phyloP scores from a whole-genome alignment of 768 basidiomycete genomes.

The Tylopilus rubrobrunneus region DNA sequence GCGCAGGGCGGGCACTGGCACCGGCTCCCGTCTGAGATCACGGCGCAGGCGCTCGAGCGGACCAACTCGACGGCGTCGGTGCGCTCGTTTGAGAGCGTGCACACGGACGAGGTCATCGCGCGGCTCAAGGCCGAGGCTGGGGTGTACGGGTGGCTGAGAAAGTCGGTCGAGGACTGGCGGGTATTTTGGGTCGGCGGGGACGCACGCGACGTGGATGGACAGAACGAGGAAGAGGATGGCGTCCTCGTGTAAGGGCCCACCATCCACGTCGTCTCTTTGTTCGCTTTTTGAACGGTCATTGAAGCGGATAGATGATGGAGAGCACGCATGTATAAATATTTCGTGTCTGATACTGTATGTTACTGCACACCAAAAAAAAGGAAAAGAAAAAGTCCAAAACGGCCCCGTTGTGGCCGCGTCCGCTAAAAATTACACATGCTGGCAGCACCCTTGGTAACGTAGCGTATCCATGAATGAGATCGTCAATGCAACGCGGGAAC shows the following conservation, averaged over 20 bases:
- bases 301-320: neutral
- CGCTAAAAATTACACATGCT: conserved; percentile 29
- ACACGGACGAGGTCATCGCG: conserved; percentile 46
- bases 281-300: neutral
- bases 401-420: conserved; percentile 17
- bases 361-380: conserved; percentile 11
- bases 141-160: conserved; percentile 75
- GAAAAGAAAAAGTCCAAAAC: conserved; percentile 16
- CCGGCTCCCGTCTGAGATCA: conserved; percentile 14
- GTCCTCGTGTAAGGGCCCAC: conserved; percentile 22
- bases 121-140: conserved; percentile 55
- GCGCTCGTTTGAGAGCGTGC: conserved; percentile 47
- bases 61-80: conserved; percentile 42
- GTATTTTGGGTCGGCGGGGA: conserved; percentile 80
- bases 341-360: conserved; percentile 15
- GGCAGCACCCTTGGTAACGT: conserved; percentile 22
- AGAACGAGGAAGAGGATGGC: conserved; percentile 29
- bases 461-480: conserved; percentile 16
- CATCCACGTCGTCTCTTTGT: neutral
- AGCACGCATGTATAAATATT: conserved; percentile 18
- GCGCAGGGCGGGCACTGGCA: conserved; percentile 49
- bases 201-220: conserved; percentile 26
- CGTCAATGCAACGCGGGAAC: conserved; percentile 18
- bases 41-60: conserved; percentile 38
- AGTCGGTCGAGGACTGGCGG: conserved; percentile 70